A percentile compares a stretch with the other conserved stretches of the same genome.
Evolutionary conservation across 2,329 filamentous ascomycete genomes (phyloP).

Genomic region (Phialocephala subalpina): DNA sequence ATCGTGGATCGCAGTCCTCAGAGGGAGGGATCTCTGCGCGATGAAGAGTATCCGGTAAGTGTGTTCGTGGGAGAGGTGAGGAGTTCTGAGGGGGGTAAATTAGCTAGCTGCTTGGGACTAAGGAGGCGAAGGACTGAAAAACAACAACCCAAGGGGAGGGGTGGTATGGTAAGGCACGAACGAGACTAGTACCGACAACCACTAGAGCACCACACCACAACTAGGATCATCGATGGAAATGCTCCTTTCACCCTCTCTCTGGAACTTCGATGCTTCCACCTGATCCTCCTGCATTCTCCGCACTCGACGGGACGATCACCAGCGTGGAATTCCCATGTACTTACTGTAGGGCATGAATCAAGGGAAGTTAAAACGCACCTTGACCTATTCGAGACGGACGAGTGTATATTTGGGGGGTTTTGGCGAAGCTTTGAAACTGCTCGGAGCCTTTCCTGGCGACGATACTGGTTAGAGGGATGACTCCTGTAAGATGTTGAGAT

Average conservation of each 20-base stretch:
- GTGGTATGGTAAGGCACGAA: no score
- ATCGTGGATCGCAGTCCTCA: neutral
- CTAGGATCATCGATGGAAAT: no score
- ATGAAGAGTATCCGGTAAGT: neutral
- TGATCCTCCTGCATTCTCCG: neutral
- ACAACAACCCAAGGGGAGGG: neutral
- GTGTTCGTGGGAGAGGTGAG: neutral
- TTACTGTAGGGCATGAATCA: neutral
- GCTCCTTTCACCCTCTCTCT: neutral
- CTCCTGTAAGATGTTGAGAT: neutral
- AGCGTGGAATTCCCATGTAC: neutral
- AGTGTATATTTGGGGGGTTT: constrained; percentile 9
- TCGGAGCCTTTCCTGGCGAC: constrained; percentile 2
- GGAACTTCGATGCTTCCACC: neutral
- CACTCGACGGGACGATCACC: constrained; percentile 3
- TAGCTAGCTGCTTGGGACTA: neutral
- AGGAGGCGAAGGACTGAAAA: neutral
- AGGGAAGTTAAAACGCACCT: neutral
- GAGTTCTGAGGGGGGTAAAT: no score
- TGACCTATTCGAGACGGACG: neutral
- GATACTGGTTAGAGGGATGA: no score
- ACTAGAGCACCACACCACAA: neutral
- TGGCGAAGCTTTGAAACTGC: constrained; percentile 5
- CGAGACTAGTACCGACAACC: no score
- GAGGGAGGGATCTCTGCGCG: neutral